A percentile compares a stretch with the other conserved stretches of the same genome.
These are phyloP conservation scores for Trichosporon sp. DNA, from an alignment of 1,284 basidiomycete genomes.

Conservation along the genomic window DNA sequence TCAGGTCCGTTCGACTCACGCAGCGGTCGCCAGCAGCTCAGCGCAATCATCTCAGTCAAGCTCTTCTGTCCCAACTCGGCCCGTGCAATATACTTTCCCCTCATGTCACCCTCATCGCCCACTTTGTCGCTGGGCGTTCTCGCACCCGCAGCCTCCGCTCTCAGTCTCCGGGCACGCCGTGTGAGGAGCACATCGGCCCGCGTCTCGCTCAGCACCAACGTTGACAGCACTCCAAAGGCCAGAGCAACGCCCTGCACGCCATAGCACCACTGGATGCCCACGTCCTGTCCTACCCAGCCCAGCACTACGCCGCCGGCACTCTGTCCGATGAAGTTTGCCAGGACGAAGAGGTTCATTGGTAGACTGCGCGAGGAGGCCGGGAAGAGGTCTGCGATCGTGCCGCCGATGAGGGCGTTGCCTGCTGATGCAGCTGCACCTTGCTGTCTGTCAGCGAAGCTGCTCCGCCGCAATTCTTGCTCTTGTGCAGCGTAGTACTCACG, in stretches of 20 bases:
- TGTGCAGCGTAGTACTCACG: not conserved
- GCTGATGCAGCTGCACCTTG: slow-evolving; percentile 38
- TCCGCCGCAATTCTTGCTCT: too few relatives aligned
- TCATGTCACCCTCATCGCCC: slow-evolving; percentile 41
- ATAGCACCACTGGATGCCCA: slow-evolving; percentile 38
- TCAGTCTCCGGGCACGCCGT: slow-evolving; percentile 40
- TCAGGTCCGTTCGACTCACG: slow-evolving; percentile 23
- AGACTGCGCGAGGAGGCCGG: slow-evolving; percentile 39
- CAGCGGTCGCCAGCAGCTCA: slow-evolving; percentile 40
- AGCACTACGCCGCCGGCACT: slow-evolving; percentile 22
- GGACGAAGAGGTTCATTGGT: slow-evolving; percentile 48
- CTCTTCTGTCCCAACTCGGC: slow-evolving; percentile 37
- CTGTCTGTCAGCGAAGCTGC: slow-evolving; percentile 5
- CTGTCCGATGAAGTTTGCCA: slow-evolving; percentile 46
- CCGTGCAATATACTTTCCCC: not conserved
- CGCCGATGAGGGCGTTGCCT: slow-evolving; percentile 41
- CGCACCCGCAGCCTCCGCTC: too few relatives aligned
- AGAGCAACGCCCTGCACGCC: slow-evolving; percentile 36
- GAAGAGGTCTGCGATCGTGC: slow-evolving; percentile 45
- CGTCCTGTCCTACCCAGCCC: slow-evolving; percentile 30
- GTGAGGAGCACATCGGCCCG: slow-evolving; percentile 50
- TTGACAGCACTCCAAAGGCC: slow-evolving; percentile 28
- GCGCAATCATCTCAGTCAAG: slow-evolving; percentile 33
- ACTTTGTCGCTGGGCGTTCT: too few relatives aligned
- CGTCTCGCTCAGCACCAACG: slow-evolving; percentile 43